Conservation (phyloP, 306 rosid genomes). For the Prinsepia uniflora region DNA sequence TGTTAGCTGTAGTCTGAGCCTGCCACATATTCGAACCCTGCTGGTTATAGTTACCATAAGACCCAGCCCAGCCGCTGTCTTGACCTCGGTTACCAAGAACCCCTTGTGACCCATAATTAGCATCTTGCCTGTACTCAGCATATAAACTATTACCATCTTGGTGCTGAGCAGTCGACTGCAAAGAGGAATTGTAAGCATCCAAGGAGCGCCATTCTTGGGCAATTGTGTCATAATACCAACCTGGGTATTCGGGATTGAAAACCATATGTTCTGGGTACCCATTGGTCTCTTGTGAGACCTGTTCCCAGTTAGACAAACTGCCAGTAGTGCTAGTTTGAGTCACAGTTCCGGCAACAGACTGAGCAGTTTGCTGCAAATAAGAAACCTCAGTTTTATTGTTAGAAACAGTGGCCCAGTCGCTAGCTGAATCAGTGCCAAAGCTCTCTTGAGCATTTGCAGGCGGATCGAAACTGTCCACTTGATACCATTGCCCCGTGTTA, state of each 20-base stretch:
- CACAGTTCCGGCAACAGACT: constrained; percentile 42
- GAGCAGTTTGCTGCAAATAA: constrained; percentile 54
- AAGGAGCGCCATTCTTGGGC: constrained; percentile 65
- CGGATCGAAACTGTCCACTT: constrained; percentile 41
- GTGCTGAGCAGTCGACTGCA: constrained; percentile 37
- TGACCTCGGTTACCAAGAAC: constrained; percentile 36
- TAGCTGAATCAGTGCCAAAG: constrained; percentile 30
- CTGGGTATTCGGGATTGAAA: constrained; percentile 80
- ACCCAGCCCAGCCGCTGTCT: constrained; percentile 47
- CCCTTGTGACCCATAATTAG: constrained; percentile 37
- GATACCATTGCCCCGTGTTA: constrained; percentile 69
- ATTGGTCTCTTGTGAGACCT: constrained; percentile 49
- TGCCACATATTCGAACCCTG: constrained; percentile 42
- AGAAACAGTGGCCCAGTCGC: constrained; percentile 39
- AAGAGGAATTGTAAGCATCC: constrained; percentile 51
- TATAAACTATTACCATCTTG: constrained; percentile 32
- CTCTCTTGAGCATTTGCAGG: constrained; percentile 31
- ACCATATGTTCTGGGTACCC: constrained; percentile 75
- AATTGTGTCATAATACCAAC: constrained; percentile 74
- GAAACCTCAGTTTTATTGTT: constrained; percentile 42
- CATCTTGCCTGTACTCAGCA: constrained; percentile 36
- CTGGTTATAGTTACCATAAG: constrained; percentile 36
- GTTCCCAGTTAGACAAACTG: constrained; percentile 43
- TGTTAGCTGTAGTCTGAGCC: constrained; percentile 26
- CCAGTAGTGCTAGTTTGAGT: constrained; percentile 50